Base-by-base conservation (phyloP, 2,329 filamentous ascomycete species). In the Harringtonia aguacate region DNA sequence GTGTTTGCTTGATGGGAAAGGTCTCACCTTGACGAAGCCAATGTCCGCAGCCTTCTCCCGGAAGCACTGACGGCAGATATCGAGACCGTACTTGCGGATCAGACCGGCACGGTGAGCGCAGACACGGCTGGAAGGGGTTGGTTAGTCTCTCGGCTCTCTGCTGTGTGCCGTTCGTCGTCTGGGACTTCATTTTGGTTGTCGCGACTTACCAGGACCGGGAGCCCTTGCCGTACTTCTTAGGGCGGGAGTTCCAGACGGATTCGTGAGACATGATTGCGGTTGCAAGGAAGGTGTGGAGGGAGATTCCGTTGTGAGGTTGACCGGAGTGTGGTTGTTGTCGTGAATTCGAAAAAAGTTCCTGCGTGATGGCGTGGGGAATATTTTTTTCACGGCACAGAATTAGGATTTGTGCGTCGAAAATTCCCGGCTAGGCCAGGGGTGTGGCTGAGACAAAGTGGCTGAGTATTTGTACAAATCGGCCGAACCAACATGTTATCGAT, bases 81-180 rank as follows among this genome's bases (percentile, higher is more conserved):
- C 87, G 61, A 95, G 79, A 66, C 92, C 90, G 77, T 98, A 98
- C 78, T 98, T 98, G 78, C 92, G 89, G 81, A 98, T 95, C 60
- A 98, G 82, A 94, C 92, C 92, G 64, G 92, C 90, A 66, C 79
- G 82, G 85, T 98, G 90, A 66, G 88, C 87, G 86, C 75, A 79
- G 64, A 79, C 73, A 54, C 75, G 75, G 75, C 75, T 79, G 55
- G 41, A 47, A 27, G 13, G 36, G 43, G 35, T 22, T 45, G 15
- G 15, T 46, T 41, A 36, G 60, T 63, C 56, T 64, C 30, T 18
- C 21, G 2, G n/a, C 4, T 35, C 38, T 38, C 17, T 34, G 24
- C 5, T 38, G 30, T 28, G 8, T 15, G 13, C 36, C 38, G 22
- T 39, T 39, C 43, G 43, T 40, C 20, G 21, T 44, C 20, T 47